phyloP scores from a whole-genome alignment of 257 asterid species.

The Salvia miltiorrhiza region DNA sequence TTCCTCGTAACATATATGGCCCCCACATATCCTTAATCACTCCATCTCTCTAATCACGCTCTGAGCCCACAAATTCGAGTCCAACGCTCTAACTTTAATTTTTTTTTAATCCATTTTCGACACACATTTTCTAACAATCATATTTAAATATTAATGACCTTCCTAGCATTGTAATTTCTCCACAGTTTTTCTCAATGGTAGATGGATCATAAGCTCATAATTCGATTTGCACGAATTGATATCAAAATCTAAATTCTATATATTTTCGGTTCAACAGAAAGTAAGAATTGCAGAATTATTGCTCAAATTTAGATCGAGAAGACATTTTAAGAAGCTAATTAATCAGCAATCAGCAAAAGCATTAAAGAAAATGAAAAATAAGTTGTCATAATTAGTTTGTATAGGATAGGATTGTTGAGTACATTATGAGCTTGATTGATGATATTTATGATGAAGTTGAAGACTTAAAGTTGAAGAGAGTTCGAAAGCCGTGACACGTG shows the following conservation, averaged over 20 bases:
- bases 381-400: background rate
- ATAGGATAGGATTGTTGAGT: background rate
- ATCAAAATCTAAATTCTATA: no score
- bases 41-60: background rate
- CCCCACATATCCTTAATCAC: background rate
- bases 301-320: background rate
- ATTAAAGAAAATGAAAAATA: background rate
- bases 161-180: no score
- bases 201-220: no score
- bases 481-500: slow-evolving; percentile 29
- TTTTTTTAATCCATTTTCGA: no score
- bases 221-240: no score
- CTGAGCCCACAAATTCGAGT: background rate
- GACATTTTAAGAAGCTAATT: background rate
- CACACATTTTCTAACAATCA: background rate
- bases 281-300: background rate
- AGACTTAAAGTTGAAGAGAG: slow-evolving; percentile 25
- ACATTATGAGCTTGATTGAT: slow-evolving; percentile 7
- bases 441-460: slow-evolving; percentile 15
- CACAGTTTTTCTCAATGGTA: no score
- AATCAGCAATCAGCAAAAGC: no score
- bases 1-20: background rate
- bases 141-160: no score
- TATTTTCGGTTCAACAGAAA: no score
- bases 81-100: no score